These are phyloP conservation scores for Russula virescens DNA, from an alignment of 768 basidiomycete species.

Conservation along the genomic window DNA sequence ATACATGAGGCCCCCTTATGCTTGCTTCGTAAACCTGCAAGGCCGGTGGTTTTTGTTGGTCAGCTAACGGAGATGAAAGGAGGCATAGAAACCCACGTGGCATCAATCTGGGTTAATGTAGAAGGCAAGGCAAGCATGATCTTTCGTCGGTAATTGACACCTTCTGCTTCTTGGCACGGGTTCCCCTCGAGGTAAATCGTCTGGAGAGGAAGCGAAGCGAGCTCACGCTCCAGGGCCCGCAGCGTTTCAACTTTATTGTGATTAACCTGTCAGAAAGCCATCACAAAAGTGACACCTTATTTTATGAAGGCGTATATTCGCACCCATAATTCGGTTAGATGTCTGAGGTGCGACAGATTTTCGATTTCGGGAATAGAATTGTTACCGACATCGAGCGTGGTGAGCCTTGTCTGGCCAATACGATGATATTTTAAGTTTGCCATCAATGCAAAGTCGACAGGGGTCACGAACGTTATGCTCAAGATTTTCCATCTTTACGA, in stretches of 20 bases:
- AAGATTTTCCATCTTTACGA: constrained; percentile 77
- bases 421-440: neutral
- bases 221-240: constrained; percentile 57
- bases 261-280: constrained; percentile 56
- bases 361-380: constrained; percentile 80
- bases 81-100: constrained; percentile 61
- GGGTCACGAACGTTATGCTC: constrained; percentile 62
- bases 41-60: neutral
- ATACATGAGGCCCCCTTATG: constrained; percentile 13
- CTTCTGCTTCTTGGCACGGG: constrained; percentile 80
- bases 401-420: constrained; percentile 49
- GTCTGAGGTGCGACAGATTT: constrained; percentile 68
- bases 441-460: neutral
- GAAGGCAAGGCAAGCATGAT: constrained; percentile 75
- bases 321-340: constrained; percentile 95
- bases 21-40: constrained; percentile 21
- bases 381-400: constrained; percentile 80
- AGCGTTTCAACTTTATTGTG: constrained; percentile 79
- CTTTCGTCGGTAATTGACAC: constrained; percentile 78
- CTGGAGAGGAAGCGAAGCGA: constrained; percentile 56
- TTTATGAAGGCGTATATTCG: constrained; percentile 24
- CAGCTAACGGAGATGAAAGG: constrained; percentile 7
- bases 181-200: constrained; percentile 96
- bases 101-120: constrained; percentile 90
- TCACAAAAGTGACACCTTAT: neutral